These are phyloP conservation scores for Pouteria glomerata DNA, from an alignment of 148 eudicot species.

Conservation along the genomic window DNA sequence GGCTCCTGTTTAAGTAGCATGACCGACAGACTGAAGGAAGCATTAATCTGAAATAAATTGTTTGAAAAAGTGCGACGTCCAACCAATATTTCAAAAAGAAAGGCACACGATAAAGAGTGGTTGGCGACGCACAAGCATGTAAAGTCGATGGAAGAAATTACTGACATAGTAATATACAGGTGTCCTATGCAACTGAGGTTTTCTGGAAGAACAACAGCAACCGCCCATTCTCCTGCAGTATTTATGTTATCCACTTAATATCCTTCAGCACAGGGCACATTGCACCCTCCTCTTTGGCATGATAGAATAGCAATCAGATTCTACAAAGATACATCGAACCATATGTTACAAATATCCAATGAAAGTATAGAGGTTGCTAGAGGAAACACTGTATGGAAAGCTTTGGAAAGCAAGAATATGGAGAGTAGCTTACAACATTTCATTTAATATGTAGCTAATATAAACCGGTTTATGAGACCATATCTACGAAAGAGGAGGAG, in stretches of 20 bases:
- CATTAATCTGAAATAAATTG: conserved; percentile 4
- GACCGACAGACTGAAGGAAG: neutral
- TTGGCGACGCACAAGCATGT: neutral
- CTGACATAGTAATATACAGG: conserved; percentile 87
- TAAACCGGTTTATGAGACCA: no score
- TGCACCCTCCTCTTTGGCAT: neutral
- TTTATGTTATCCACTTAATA: conserved; percentile 9
- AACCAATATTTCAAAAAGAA: conserved; percentile 6
- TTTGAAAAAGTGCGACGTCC: neutral
- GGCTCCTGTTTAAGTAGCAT: neutral
- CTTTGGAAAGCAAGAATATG: neutral
- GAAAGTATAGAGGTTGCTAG: neutral
- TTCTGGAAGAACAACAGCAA: conserved; percentile 81
- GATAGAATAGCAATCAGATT: neutral
- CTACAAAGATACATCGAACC: neutral
- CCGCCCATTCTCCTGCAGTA: conserved; percentile 55
- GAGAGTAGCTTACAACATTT: neutral
- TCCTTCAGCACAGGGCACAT: neutral
- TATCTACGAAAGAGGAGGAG: no score
- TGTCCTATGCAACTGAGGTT: conserved; percentile 62
- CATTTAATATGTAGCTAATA: neutral
- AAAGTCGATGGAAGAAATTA: conserved; percentile 14
- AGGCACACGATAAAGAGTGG: neutral
- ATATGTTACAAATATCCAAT: neutral
- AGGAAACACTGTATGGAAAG: neutral